These are phyloP conservation scores for Chlorella vulgaris DNA, from an alignment of 139 green algal species.

Conservation along the genomic window DNA sequence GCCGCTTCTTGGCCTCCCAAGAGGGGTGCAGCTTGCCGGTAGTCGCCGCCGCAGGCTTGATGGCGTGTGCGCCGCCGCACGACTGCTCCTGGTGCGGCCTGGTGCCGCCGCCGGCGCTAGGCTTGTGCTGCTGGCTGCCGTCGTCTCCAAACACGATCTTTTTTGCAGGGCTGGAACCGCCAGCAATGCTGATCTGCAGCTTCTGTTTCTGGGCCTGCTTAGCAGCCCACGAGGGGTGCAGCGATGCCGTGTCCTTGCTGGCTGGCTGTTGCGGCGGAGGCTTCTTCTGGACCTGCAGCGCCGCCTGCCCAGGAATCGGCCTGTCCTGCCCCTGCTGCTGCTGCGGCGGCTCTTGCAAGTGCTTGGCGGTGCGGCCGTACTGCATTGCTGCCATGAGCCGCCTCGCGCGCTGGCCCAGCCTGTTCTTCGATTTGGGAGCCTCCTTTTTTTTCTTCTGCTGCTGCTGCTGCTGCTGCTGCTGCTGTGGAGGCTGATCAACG, in stretches of 20 bases:
- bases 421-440: conserved; percentile 52
- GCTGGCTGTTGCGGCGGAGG: not conserved
- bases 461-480: not conserved
- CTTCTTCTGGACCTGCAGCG: not conserved
- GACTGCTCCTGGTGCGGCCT: not conserved
- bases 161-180: conserved; percentile 22
- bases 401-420: conserved; percentile 63
- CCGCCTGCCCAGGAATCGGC: not conserved
- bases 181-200: conserved; percentile 12
- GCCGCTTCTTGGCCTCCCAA: conserved; percentile 30
- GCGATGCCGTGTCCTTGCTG: not conserved
- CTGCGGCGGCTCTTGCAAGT: conserved; percentile 38
- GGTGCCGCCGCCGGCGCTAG: not conserved
- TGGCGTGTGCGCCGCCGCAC: not conserved
- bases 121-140: not conserved
- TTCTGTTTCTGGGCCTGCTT: conserved; percentile 52
- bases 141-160: conserved; percentile 57
- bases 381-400: conserved; percentile 48
- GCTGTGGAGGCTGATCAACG: not conserved
- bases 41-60: not conserved
- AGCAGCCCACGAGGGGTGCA: conserved; percentile 69
- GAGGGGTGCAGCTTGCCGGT: conserved; percentile 24
- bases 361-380: conserved; percentile 40
- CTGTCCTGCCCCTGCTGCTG: conserved; percentile 15
- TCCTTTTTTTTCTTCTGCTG: conserved; percentile 37